Evolutionary conservation across 208 protist genomes (phyloP).

Genomic region (Phytomonas sp.): DNA sequence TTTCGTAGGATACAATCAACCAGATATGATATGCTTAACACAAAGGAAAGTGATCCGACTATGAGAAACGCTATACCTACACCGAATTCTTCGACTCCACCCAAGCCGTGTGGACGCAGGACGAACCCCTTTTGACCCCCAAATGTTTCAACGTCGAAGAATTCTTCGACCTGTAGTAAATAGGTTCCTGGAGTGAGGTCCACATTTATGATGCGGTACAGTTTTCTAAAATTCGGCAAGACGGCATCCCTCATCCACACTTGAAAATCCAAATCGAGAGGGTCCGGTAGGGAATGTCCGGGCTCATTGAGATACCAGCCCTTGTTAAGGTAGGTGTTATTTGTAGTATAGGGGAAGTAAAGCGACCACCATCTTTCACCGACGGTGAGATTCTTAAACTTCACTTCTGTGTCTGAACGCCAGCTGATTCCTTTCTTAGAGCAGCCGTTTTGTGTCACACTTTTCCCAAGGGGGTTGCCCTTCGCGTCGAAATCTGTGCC

Average conservation of each 20-base stretch:
- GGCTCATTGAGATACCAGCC: conserved; percentile 82
- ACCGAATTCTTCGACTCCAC: conserved; percentile 27
- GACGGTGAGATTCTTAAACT: conserved; percentile 63
- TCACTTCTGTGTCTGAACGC: conserved; percentile 80
- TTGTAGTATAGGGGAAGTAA: conserved; percentile 51
- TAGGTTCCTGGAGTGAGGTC: conserved; percentile 58
- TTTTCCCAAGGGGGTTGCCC: conserved; percentile 36
- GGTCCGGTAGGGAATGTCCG: conserved; percentile 72
- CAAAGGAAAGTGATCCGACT: conserved; percentile 48
- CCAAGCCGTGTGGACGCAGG: conserved; percentile 73
- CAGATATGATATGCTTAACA: conserved; percentile 43
- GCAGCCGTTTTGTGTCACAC: conserved; percentile 43
- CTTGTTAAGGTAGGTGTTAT: conserved; percentile 66
- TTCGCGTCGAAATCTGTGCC: conserved; percentile 48
- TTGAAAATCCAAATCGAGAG: conserved; percentile 92
- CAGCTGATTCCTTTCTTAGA: conserved; percentile 85
- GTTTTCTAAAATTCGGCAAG: conserved; percentile 94
- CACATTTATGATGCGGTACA: conserved; percentile 90
- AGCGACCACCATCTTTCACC: conserved; percentile 52
- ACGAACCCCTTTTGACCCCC: conserved; percentile 92
- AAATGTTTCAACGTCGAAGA: conserved; percentile 91
- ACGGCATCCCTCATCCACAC: conserved; percentile 95
- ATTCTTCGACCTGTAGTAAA: conserved; percentile 84
- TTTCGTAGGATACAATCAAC: conserved; percentile 37
- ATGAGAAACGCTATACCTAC: conserved; percentile 53